phyloP scores from a whole-genome alignment of 768 basidiomycete species.

The Cyathus striatus region DNA sequence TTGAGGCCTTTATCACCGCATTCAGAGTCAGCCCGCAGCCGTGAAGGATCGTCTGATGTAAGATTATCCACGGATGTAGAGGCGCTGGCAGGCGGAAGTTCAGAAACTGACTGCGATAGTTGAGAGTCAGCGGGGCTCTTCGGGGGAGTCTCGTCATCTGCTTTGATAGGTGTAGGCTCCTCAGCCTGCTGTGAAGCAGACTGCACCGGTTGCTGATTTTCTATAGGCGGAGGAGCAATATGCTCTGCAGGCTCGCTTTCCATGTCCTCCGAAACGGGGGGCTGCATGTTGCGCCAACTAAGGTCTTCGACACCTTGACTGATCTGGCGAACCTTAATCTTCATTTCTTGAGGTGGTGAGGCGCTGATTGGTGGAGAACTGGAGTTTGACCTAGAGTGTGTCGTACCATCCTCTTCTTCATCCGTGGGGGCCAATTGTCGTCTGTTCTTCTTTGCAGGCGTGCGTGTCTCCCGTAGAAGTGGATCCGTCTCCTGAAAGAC shows the following conservation, averaged over 20 bases:
- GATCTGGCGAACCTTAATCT: conserved; percentile 67
- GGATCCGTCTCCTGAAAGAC: conserved; percentile 35
- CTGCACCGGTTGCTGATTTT: not conserved
- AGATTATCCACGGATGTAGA: not conserved
- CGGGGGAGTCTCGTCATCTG: conserved; percentile 14
- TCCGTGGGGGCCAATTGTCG: conserved; percentile 54
- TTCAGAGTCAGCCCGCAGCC: conserved; percentile 38
- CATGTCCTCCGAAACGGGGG: conserved; percentile 15
- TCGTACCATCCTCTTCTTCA: conserved; percentile 51
- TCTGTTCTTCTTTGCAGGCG: conserved; percentile 76
- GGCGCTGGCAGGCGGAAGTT: conserved; percentile 9
- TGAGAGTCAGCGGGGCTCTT: conserved; percentile 15
- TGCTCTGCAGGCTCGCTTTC: not conserved
- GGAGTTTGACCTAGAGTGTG: conserved; percentile 37
- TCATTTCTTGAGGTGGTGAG: conserved; percentile 77
- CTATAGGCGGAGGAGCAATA: conserved; percentile 16
- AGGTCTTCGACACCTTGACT: conserved; percentile 78
- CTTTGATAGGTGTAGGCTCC: no score
- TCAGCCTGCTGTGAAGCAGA: conserved; percentile 4
- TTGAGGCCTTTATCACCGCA: conserved; percentile 59
- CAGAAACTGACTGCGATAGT: conserved; percentile 12
- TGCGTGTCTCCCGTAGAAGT: conserved; percentile 36
- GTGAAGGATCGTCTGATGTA: conserved; percentile 1
- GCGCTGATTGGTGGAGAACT: conserved; percentile 41
- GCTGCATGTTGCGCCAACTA: conserved; percentile 55